These are phyloP conservation scores for Alternaria rosae DNA, from an alignment of 2,329 filamentous ascomycete genomes.

Conservation along the genomic window DNA sequence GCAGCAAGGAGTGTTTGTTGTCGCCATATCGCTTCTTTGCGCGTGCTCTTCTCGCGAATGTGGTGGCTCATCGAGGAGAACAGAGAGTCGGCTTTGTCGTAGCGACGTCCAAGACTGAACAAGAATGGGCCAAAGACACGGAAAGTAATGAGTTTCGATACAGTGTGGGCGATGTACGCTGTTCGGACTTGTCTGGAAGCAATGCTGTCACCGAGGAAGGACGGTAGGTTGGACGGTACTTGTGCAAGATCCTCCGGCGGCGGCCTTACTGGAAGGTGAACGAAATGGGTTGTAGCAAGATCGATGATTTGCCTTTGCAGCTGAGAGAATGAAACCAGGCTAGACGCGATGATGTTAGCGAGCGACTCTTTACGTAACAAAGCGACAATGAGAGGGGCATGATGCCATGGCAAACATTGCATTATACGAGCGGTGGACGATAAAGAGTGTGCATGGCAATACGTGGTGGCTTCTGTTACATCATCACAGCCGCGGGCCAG, in stretches of 20 bases:
- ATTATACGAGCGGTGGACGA: constrained; percentile 14
- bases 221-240: constrained; percentile 61
- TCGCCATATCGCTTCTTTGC: constrained; percentile 65
- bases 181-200: constrained; percentile 61
- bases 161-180: constrained; percentile 63
- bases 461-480: constrained; percentile 17
- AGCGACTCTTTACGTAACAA: neutral
- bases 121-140: constrained; percentile 66
- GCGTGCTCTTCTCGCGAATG: constrained; percentile 63
- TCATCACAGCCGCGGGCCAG: constrained; percentile 4
- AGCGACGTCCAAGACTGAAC: constrained; percentile 62
- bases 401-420: constrained; percentile 2
- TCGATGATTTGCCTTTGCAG: constrained; percentile 61
- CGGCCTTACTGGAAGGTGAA: constrained; percentile 59
- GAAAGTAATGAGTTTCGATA: constrained; percentile 64
- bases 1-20: constrained; percentile 65
- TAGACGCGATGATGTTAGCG: constrained; percentile 30
- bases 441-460: constrained; percentile 16
- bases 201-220: constrained; percentile 61
- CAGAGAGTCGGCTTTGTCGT: constrained; percentile 64
- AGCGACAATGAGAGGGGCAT: neutral
- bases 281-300: constrained; percentile 61
- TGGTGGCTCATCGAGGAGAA: constrained; percentile 64
- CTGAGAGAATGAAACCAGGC: constrained; percentile 61
- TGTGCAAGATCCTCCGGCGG: constrained; percentile 60